Evolutionary conservation across 345 rosid genomes (phyloP).

Genomic region (Erysimum cheiranthoides): DNA sequence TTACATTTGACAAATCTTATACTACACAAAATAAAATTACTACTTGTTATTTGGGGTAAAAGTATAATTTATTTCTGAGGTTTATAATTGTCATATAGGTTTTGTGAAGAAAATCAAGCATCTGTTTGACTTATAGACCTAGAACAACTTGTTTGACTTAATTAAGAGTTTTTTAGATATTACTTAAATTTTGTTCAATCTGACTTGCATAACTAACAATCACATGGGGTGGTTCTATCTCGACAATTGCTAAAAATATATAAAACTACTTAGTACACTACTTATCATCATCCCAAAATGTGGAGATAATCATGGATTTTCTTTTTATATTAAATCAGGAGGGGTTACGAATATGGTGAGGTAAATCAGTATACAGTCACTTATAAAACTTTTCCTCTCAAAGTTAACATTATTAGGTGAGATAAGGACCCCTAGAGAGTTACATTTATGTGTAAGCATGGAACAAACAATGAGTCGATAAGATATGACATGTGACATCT

Average conservation of each 20-base stretch:
- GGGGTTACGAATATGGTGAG: not conserved
- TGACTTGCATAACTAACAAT: not conserved
- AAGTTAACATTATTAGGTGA: not conserved
- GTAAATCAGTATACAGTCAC: not conserved
- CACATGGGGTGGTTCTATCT: not conserved
- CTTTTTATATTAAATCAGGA: not conserved
- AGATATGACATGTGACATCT: constrained; percentile 6
- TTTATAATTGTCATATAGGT: not conserved
- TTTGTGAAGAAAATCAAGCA: not conserved
- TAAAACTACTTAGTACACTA: not conserved
- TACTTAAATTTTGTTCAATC: not conserved
- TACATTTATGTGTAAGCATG: constrained; percentile 9
- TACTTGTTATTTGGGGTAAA: not conserved
- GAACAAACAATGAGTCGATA: not conserved
- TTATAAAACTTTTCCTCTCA: not conserved
- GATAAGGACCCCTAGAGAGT: not conserved
- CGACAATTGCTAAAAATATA: not conserved
- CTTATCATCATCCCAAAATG: not conserved
- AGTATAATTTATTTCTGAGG: not conserved
- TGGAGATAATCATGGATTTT: not conserved
- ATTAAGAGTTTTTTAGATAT: not conserved
- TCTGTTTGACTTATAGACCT: no score
- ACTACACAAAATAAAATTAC: not conserved
- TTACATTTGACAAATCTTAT: not conserved
- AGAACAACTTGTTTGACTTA: not conserved